Conservation (phyloP, 2,329 filamentous ascomycete species). For the Zalaria obscura region DNA sequence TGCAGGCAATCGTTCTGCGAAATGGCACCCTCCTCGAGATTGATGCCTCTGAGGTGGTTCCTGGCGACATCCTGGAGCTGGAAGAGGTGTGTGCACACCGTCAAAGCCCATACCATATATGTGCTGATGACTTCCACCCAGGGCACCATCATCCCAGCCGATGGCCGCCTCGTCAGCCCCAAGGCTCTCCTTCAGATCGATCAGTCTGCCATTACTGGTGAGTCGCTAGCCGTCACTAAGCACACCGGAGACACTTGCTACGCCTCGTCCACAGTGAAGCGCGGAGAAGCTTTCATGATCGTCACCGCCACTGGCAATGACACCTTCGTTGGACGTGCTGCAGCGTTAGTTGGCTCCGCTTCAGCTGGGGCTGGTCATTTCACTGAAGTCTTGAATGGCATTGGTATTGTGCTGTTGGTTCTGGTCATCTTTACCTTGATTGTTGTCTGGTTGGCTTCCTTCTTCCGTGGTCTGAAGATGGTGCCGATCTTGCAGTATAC, state of each 20-base stretch:
- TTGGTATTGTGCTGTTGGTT: conserved; percentile 59
- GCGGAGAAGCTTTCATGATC: conserved; percentile 60
- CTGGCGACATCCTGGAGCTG: conserved; percentile 60
- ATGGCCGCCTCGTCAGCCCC: conserved; percentile 57
- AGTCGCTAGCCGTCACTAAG: conserved; percentile 66
- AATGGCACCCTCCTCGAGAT: conserved; percentile 39
- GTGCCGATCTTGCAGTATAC: conserved; percentile 53
- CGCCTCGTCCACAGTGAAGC: conserved; percentile 73
- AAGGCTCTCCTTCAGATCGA: conserved; percentile 56
- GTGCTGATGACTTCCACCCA: conserved; percentile 6
- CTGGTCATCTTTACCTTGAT: conserved; percentile 68
- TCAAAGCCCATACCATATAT: too few species aligned
- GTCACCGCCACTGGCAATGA: conserved; percentile 52
- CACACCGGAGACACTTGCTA: conserved; percentile 64
- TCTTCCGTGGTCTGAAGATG: conserved; percentile 57
- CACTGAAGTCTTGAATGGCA: conserved; percentile 74
- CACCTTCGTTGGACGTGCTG: conserved; percentile 66
- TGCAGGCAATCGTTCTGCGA: conserved; percentile 49
- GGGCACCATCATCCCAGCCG: conserved; percentile 56
- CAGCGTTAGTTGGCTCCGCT: conserved; percentile 58
- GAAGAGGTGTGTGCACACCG: conserved; percentile 35
- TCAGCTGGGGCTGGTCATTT: conserved; percentile 65
- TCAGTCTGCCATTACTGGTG: conserved; percentile 69
- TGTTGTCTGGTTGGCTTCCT: conserved; percentile 62
- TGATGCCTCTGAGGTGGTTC: conserved; percentile 56